These are phyloP conservation scores for Copromyces sp. DNA, from an alignment of 495 filamentous ascomycete species.

Conservation along the genomic window DNA sequence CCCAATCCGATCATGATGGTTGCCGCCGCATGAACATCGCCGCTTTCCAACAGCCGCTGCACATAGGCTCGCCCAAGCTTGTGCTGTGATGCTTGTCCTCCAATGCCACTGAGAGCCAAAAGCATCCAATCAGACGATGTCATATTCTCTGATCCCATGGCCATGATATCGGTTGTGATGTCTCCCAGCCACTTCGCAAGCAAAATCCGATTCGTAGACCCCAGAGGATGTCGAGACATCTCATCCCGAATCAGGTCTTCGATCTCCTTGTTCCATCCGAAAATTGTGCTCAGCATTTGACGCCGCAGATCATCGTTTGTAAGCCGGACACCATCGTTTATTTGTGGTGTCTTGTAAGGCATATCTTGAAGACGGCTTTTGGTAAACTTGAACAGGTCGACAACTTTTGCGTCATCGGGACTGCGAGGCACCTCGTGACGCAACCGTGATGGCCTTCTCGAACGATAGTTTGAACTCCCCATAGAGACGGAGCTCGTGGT, in stretches of 20 bases:
- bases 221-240: constrained; percentile 58
- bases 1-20: constrained; percentile 87
- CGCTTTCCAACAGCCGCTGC: constrained; percentile 77
- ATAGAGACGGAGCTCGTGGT: constrained; percentile 51
- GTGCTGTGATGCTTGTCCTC: constrained; percentile 67
- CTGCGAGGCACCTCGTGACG: constrained; percentile 69
- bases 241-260: constrained; percentile 80
- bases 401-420: constrained; percentile 47
- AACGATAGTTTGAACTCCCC: constrained; percentile 49
- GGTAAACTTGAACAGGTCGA: constrained; percentile 61
- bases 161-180: constrained; percentile 69
- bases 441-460: constrained; percentile 58
- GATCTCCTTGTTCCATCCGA: constrained; percentile 88
- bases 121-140: constrained; percentile 96
- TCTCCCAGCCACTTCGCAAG: constrained; percentile 90
- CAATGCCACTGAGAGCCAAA: constrained; percentile 81
- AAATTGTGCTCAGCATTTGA: constrained; percentile 90
- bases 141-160: constrained; percentile 67
- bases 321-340: constrained; percentile 50
- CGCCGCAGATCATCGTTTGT: constrained; percentile 77
- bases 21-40: constrained; percentile 84
- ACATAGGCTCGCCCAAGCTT: constrained; percentile 89
- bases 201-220: constrained; percentile 66
- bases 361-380: constrained; percentile 66
- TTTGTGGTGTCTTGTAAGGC: constrained; percentile 57